A percentile compares a stretch with the other conserved stretches of the same genome.
Conservation (phyloP, 257 asterid species). For the Thymus quinquecostatus region DNA sequence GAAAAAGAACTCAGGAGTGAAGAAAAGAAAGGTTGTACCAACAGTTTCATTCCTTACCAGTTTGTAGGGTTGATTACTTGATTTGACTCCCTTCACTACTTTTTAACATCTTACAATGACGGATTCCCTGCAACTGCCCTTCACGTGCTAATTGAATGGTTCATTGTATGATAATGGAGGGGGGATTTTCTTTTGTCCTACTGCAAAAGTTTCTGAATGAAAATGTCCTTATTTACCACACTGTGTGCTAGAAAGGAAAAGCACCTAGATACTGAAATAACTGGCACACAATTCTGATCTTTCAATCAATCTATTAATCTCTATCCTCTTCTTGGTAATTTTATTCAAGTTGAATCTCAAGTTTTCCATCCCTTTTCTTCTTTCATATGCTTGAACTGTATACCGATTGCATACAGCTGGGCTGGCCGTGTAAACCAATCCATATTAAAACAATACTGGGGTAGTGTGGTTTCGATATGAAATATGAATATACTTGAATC, state of each 20-base stretch:
- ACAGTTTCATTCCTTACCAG: background rate
- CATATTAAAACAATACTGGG: too few relatives aligned
- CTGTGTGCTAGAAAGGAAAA: slow-evolving; percentile 1
- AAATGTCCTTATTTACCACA: too few relatives aligned
- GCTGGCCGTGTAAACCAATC: slow-evolving; percentile 6
- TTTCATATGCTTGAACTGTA: background rate
- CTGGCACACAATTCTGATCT: background rate
- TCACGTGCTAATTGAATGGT: background rate
- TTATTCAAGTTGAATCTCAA: background rate
- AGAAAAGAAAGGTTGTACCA: background rate
- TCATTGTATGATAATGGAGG: background rate
- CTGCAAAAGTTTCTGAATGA: background rate
- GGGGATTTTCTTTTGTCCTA: background rate
- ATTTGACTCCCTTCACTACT: background rate
- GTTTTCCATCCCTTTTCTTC: background rate
- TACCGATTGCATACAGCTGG: background rate
- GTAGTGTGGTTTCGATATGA: background rate
- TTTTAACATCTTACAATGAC: background rate
- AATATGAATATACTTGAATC: background rate
- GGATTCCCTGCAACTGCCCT: slow-evolving; percentile 7
- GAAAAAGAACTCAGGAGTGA: background rate
- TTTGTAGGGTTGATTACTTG: slow-evolving; percentile 11
- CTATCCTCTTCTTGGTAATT: background rate
- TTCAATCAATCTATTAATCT: slow-evolving; percentile 1
- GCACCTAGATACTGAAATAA: background rate